Base-by-base conservation (phyloP, 208 protist genomes). In the Leishmania tropica region DNA sequence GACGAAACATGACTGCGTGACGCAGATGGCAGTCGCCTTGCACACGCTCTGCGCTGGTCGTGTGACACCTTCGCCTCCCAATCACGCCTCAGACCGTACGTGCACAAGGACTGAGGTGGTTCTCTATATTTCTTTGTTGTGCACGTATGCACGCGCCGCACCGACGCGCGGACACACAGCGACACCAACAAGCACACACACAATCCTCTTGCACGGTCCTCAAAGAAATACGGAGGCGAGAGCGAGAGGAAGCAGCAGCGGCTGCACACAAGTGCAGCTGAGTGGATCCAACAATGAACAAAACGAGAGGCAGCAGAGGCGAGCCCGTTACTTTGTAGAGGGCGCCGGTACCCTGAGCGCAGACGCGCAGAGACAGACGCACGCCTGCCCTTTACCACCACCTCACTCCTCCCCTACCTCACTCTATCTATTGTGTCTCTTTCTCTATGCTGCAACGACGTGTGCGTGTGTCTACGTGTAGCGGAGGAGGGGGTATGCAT, bases 1-100 rank as follows among this genome's bases (percentile, higher is more conserved):
- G 81, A 21, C 81, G 81, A 67, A 72, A 76, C 81, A 85, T 85
- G 31, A 10, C 13, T 42, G 51, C 48, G 21, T n/a, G 31, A 21
- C 2, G 13, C 3, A 42, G 51, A 28, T 37, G 31, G 4, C 45
- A 76, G 45, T 10, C 24, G n/a, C 45, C 47, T 35, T 76, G 17
- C 4, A 35, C 47, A 45, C 68, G 42, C 24, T 76, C n/a, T 76
- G 31, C 31, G 11, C 13, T 10, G 72, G 19, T 31, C 13, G 7
- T 19, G 15, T 60, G 17, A 45, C 31, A 40, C 62, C 31, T 37
- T 21, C 31, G 45, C 24, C 45, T 40, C 31, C 48, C 72, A 60
- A 51, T 42, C 51, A n/a, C 5, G 15, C 40, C 21, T 21, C 17
- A 74, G 28, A 31, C 68, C 28, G 3, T 24, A 74, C 28, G 0